phyloP scores from a whole-genome alignment of 2,329 filamentous ascomycete genomes.

The Hymenoscyphus infarciens region DNA sequence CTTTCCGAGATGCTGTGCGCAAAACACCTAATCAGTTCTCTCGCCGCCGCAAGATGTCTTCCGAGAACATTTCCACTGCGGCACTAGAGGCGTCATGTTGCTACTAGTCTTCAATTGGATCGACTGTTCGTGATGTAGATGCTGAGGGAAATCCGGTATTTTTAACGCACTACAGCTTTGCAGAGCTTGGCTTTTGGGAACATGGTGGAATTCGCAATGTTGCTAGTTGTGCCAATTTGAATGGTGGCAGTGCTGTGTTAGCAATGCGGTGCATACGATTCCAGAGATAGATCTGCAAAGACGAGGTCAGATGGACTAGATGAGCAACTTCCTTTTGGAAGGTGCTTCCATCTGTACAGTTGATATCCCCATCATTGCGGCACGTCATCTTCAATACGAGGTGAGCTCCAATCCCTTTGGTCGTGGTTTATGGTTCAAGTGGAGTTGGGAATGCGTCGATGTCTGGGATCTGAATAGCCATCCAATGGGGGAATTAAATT shows the following conservation, averaged over 20 bases:
- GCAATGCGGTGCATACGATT: not conserved
- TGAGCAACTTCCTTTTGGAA: not conserved
- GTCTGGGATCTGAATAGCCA: not conserved
- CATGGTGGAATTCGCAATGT: not conserved
- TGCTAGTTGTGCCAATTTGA: not conserved
- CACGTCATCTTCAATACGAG: not conserved
- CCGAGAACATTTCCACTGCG: not conserved
- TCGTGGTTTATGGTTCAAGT: not conserved
- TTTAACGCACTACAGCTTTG: not conserved
- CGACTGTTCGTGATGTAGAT: not conserved
- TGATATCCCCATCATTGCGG: not conserved
- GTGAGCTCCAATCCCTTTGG: not conserved
- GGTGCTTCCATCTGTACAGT: not conserved
- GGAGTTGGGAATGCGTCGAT: not conserved
- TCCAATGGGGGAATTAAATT: not conserved
- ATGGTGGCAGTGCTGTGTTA: not conserved
- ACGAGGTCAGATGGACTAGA: conserved; percentile 1
- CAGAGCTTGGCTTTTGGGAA: not conserved
- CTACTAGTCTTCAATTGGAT: not conserved
- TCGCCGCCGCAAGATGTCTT: not conserved
- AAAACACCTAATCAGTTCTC: not conserved
- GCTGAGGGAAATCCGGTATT: not conserved
- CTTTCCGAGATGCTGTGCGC: not conserved
- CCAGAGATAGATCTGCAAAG: not conserved
- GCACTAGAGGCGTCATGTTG: not conserved